Evolutionary conservation across 352 stramenopile species (phyloP), one percentile per base, ranked within the genome.

Genomic region (Pythium phragmitis): DNA sequence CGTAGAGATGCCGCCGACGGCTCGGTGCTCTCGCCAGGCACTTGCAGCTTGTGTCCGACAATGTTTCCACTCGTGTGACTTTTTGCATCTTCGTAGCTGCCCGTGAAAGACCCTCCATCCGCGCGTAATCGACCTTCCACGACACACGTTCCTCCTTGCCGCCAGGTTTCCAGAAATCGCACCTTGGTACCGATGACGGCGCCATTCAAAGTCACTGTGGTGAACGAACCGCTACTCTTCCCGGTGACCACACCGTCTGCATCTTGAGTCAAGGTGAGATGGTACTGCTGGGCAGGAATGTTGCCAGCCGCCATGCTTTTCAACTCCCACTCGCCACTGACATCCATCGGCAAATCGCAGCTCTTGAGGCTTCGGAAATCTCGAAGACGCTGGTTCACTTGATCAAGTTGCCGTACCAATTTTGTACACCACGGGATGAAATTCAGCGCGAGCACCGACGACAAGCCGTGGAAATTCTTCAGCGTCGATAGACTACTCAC

Each of bases 211-310:
- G 83, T 94, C 30, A 96, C 87, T 8, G 84, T 87, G 16, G 85
- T 93, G 67, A 91, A 92, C 11, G 87, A 91, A 1, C 84, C 87
- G 48, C 75, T 94, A 57, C 86, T 93, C 37, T 82, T 78, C 39
- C 87, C 87, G 28, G 75, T 73, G 41, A 96, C 82, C 2, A 59
- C 67, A n/a, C 84, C 82, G 58, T 88, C 69, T 54, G 77, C 68
- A 28, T 65, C 74, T 78, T 96, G 87, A 9, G 75, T 85, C 53
- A 96, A 63, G 8, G 77, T 84, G 14, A 96, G 67, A 50, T 92
- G 84, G 62, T 96, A 96, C 52, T 96, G 85, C 50, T 96, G 87
- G 19, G 87, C 87, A 34, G 87, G 87, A 47, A 96, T 96, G 30
- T 87, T 96, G 4, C 85, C 87, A 34, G 87, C 78, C 30, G 87